Evolutionary conservation across 345 rosid genomes (phyloP).

Genomic region (Bruguiera parviflora): DNA sequence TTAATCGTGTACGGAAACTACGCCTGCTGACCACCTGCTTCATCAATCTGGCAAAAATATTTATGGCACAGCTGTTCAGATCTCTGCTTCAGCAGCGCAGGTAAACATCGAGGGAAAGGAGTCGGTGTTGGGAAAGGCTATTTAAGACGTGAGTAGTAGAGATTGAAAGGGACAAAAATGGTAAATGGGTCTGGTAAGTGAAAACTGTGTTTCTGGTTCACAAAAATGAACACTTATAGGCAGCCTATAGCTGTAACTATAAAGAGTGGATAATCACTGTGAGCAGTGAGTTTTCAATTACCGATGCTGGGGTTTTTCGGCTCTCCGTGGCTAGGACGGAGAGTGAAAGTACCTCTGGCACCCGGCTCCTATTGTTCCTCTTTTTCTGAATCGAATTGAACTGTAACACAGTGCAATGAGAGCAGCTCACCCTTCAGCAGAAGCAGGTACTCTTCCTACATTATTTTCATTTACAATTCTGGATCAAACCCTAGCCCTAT

Average conservation of each 20-base stretch:
- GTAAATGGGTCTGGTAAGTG: not conserved
- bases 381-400: no score
- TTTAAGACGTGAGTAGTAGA: not conserved
- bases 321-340: not conserved
- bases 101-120: not conserved
- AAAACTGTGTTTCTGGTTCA: slow-evolving; percentile 8
- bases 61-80: slow-evolving; percentile 20
- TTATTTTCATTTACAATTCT: no score
- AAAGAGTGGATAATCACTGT: not conserved
- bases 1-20: slow-evolving; percentile 12
- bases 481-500: no score
- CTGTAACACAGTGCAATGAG: no score
- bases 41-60: not conserved
- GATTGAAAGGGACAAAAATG: slow-evolving; percentile 11
- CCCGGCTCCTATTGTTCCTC: no score
- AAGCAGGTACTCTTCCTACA: no score
- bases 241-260: no score
- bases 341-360: not conserved
- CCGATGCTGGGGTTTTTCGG: slow-evolving; percentile 11
- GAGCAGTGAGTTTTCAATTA: slow-evolving; percentile 13
- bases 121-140: not conserved
- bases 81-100: not conserved
- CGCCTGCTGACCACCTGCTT: slow-evolving; percentile 14
- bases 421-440: no score
- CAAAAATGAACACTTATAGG: not conserved